Evolutionary conservation across 306 rosid genomes (phyloP).

Genomic region (Cicer arietinum): DNA sequence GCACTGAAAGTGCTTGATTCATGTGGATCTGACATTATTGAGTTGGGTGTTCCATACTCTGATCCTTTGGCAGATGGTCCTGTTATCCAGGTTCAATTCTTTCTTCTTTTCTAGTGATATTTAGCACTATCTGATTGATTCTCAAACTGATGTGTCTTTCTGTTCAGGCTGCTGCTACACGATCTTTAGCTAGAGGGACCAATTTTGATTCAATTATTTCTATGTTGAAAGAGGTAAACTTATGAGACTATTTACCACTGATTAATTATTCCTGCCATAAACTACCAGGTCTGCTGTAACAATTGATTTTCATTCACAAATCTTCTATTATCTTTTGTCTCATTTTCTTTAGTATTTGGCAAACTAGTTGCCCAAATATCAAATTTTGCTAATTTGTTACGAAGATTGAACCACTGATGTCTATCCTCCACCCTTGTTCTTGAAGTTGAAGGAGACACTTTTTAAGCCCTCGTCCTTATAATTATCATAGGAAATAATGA

Average conservation of each 20-base stretch:
- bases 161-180: constrained; percentile 94
- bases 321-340: not conserved
- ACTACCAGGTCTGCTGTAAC: not conserved
- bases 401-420: constrained; percentile 31
- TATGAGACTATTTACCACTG: constrained; percentile 35
- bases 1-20: constrained; percentile 88
- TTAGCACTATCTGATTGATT: constrained; percentile 20
- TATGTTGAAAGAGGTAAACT: constrained; percentile 90
- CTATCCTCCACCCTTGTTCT: constrained; percentile 31
- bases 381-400: constrained; percentile 24
- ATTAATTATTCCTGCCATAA: constrained; percentile 16
- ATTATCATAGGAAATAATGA: not conserved
- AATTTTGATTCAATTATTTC: constrained; percentile 68
- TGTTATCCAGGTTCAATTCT: constrained; percentile 80
- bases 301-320: constrained; percentile 8
- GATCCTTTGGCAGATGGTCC: constrained; percentile 99
- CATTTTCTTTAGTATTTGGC: not conserved
- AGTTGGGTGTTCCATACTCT: constrained; percentile 90
- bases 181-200: constrained; percentile 86
- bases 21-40: constrained; percentile 93
- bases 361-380: constrained; percentile 16
- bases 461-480: not conserved
- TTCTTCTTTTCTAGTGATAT: constrained; percentile 2
- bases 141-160: constrained; percentile 43
- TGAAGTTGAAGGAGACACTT: not conserved